Base-by-base conservation (phyloP, 2,329 filamentous ascomycete genomes). In the Cladorrhinum sp. region DNA sequence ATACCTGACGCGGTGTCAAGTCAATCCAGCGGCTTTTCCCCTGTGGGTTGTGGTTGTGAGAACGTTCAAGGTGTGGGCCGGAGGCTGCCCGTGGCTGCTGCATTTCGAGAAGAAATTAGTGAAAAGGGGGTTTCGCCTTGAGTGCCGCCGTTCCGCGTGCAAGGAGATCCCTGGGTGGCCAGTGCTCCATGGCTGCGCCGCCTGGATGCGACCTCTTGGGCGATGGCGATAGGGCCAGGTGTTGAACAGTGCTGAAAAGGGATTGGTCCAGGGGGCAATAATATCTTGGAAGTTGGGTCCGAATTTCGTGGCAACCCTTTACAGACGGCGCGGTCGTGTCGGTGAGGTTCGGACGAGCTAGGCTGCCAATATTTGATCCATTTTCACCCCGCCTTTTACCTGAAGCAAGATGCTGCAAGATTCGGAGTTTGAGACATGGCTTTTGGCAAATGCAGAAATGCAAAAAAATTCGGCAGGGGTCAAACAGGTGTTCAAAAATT, bases 401-500 rank as follows among this genome's bases (percentile, higher is more conserved):
- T 18, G 41, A 12, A 4, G 41, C 18, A 22, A 45, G n/a, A 45
- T 7, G 18, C 20, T 18, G n/a, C 16, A 45, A 10, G 20, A 18
- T 45, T 45, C 18, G 6, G 16, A 4, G 10, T 45, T 45, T 18
- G 16, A 18, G 41, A 18, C 3, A 45, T 5, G n/a, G 18, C 29
- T 6, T 18, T n/a, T 13, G 36, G 9, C 36, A 41, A 9, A 41
- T 5, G n/a, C 41, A 4, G 20, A 22, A 45, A 22, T n/a, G 36
- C 3, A 22, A 45, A 22, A 18, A 10, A n/a, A 45, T 18, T 5
- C 10, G 41, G 41, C 41, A 45, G n/a, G 41, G 41, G 18, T 45
- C 41, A 24, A 45, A 55, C 52, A 20, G 52, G 8, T 18, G 29
- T 36, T 55, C 27, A 24, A 55, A n/a, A 32, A 55, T 55, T 24